Evolutionary conservation across 768 basidiomycete species (phyloP), one percentile per base, ranked within the genome.

Genomic region (Trametes cinnabarina): DNA sequence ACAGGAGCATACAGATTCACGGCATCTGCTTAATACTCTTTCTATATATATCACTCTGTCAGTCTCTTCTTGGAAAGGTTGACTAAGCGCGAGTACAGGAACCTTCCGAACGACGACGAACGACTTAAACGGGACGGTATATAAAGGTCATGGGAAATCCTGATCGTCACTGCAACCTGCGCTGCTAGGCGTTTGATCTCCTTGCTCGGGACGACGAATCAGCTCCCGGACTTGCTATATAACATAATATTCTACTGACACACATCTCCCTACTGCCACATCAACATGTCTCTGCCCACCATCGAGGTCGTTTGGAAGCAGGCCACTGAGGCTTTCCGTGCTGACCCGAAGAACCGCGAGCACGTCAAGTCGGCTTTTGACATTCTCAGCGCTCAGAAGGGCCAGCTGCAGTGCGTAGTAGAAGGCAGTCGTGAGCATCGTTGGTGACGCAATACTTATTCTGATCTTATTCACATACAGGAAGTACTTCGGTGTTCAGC

Each of bases 281-380:
- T 19, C 48, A 25, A 40, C 28, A 59, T 59, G 57, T 28, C 51
- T 20, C 20, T 61, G 17, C 63, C 63, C 20, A 60, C 57, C 40
- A 42, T 65, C 19, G 63, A 65, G 51, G 37, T 65, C 25, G 63
- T 55, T 4, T 46, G 35, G 28, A 51, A 52, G 41, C 41, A 47
- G 12, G 63, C 63, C 12, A 53, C 48, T 3, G 63, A 66, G 14
- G 61, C 61, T 14, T 64, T 58, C 54, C 43, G 37, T 11, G 51
- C 57, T 6, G 55, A 58, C 51, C 59, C 53, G 8, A 54, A 50
- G 57, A 60, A 64, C 20, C 15, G 26, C 17, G 50, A 41, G 28
- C 28, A 60, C 51, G 55, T 63, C 17, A 47, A 61, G 47, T 39
- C 44, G 3, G 39, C 58, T 7, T 47, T 59, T 44, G 60, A 58